Base-by-base conservation (phyloP, 768 basidiomycete species). In the Cantharellus cinnabarinus region DNA sequence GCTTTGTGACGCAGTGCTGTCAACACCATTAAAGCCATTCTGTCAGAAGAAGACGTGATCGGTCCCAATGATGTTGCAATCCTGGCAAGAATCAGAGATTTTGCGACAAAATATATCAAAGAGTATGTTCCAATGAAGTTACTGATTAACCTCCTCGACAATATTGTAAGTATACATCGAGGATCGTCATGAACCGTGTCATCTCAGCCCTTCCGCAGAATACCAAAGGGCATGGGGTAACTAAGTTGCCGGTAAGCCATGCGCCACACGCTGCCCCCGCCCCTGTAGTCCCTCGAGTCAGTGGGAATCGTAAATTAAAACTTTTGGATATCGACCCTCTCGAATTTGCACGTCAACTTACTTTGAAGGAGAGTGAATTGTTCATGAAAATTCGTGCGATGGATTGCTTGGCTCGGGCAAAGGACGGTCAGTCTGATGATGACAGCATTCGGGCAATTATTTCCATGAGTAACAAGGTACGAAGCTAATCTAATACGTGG, bases 341-440 rank as follows among this genome's bases (percentile, higher is more conserved):
- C 59, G 94, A 98, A 70, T 69, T 98, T 15, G 94, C 93, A 0
- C 77, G 94, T 38, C 94, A 98, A 68, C 71, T 98, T 62, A 97
- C 94, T 0, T 81, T 95, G 61, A 76, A 93, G 73, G 94, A 98
- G 70, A 85, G 83, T 63, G 74, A 77, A 53, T 71, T 93, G 48
- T 98, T 89, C 71, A 83, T 85, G 70, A 82, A 79, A 68, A 94
- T 98, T 64, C 80, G 81, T 41, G 84, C 89, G 0, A 82, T 83
- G 71, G 94, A 98, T 68, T 97, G 89, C 72, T 72, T 98, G 20
- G 81, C 83, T 70, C 82, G 79, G 65, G 86, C 85, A 4, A 78
- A 85, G 42, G 85, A 88, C 64, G 80, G 74, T 68, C 76, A 76
- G 1, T 66, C 68, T 35, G 85, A 79, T 60, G 74, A 79, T 50